Base-by-base conservation (phyloP, 768 basidiomycete genomes). In the Podaxis mareebaensis region DNA sequence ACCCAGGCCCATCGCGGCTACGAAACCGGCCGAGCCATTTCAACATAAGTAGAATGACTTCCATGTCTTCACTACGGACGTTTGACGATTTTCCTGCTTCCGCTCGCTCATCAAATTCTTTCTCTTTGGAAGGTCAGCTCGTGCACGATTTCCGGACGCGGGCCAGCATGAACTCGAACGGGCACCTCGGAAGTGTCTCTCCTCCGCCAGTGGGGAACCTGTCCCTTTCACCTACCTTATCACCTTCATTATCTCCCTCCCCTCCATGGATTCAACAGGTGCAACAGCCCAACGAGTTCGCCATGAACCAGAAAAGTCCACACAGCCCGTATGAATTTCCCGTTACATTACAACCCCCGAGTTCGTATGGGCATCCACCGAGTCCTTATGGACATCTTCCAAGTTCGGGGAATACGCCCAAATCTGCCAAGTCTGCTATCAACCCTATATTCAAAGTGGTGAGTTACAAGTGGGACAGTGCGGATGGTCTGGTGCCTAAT, bases 361-460 rank as follows among this genome's bases (percentile, higher is more conserved):
- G 81, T 65, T 80, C 81, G 58, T 81, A 83, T 66, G 72, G 72
- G n/a, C 75, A 73, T 44, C 81, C 85, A 4, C 80, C 85, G 58
- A 88, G 82, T 67, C 81, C 84, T 15, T 73, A 79, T 66, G 83
- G 83, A 53, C 83, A 85, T 69, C 85, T 88, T 17, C 83, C 88
- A 56, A 86, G 85, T 67, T 83, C 89, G 39, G 81, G 81, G 53
- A 75, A 82, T 58, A 84, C 83, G 15, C 81, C 90, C 40, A 88
- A 87, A 71, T 84, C 87, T 52, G 81, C 88, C 26, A 87, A 87
- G 72, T 85, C 88, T 55, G 83, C 81, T 38, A 91, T 93, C 71
- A 92, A 94, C 74, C 91, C 92, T 30, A 93, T 93, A 73, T 94
- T 94, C 81, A 89, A 91, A 85, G 92, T 94, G 80, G 92, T 93